phyloP scores from a whole-genome alignment of 306 rosid genomes.

The Quercus gilva region DNA sequence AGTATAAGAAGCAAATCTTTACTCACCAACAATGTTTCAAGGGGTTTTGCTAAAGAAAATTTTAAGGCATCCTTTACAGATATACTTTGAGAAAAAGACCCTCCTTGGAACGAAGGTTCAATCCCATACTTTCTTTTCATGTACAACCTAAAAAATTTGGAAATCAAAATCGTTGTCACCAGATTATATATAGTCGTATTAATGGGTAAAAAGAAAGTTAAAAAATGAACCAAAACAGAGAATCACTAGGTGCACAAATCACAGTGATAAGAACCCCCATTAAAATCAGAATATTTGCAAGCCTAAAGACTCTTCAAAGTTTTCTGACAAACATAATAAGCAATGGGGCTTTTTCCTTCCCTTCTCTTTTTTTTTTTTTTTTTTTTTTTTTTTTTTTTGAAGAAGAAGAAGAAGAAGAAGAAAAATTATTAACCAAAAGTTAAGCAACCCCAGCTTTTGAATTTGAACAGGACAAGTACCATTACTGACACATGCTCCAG shows the following conservation, averaged over 20 bases:
- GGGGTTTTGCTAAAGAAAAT: constrained; percentile 44
- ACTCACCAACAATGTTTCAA: constrained; percentile 68
- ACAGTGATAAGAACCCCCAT: background rate
- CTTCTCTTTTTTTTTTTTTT: background rate
- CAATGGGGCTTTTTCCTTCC: background rate
- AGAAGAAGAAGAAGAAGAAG: no score
- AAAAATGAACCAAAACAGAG: constrained; percentile 6
- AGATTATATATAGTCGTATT: background rate
- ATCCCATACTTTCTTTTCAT: constrained; percentile 58
- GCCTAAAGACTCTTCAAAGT: background rate
- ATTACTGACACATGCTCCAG: background rate
- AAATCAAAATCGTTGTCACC: background rate
- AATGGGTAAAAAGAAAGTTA: background rate
- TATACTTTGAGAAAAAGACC: constrained; percentile 33
- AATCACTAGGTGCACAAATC: background rate
- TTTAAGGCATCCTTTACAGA: constrained; percentile 78
- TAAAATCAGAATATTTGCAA: background rate
- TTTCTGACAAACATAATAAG: background rate
- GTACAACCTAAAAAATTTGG: constrained; percentile 42
- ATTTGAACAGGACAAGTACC: background rate
- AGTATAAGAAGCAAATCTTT: background rate
- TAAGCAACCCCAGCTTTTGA: background rate
- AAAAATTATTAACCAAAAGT: background rate
- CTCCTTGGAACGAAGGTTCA: constrained; percentile 62
- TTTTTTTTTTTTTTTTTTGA: background rate